phyloP scores from a whole-genome alignment of 1,284 basidiomycete genomes.

The Anthracocystis setariae region DNA sequence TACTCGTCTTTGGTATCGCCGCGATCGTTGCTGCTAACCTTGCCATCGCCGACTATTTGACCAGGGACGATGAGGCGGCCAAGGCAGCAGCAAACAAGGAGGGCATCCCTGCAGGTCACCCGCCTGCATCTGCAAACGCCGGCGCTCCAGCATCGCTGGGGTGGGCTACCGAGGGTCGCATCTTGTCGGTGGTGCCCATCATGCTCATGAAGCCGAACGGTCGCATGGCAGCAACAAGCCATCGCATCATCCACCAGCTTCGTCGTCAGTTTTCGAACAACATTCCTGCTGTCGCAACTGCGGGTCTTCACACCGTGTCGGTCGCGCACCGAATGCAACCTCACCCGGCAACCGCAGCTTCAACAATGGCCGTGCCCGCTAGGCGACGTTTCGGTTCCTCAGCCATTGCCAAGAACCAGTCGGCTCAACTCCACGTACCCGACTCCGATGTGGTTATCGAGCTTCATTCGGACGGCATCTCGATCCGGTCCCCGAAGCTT shows the following conservation, averaged over 20 bases:
- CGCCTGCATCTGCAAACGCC: conserved; percentile 36
- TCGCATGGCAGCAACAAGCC: conserved; percentile 11
- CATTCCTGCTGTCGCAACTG: conserved; percentile 24
- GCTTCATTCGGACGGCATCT: conserved; percentile 25
- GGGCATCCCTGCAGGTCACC: conserved; percentile 30
- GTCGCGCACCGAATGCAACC: background rate
- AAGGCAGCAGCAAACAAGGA: conserved; percentile 38
- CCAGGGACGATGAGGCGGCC: conserved; percentile 51
- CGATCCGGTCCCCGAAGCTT: conserved; percentile 65
- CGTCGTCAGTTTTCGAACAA: conserved; percentile 18
- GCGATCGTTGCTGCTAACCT: conserved; percentile 64
- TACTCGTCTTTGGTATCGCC: conserved; percentile 65
- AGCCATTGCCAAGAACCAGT: background rate
- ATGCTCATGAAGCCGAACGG: conserved; percentile 26
- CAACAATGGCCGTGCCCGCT: background rate
- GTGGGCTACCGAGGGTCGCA: conserved; percentile 49
- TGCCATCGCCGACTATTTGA: conserved; percentile 64
- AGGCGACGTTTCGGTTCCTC: conserved; percentile 8
- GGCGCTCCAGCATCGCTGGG: conserved; percentile 35
- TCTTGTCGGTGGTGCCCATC: conserved; percentile 38
- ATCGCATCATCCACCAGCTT: conserved; percentile 13
- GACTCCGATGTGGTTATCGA: conserved; percentile 36
- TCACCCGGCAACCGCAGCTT: background rate
- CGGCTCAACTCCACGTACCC: conserved; percentile 18
- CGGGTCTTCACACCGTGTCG: conserved; percentile 26